Conservation (phyloP, 352 stramenopile species). For the Plasmopara halstedii region DNA sequence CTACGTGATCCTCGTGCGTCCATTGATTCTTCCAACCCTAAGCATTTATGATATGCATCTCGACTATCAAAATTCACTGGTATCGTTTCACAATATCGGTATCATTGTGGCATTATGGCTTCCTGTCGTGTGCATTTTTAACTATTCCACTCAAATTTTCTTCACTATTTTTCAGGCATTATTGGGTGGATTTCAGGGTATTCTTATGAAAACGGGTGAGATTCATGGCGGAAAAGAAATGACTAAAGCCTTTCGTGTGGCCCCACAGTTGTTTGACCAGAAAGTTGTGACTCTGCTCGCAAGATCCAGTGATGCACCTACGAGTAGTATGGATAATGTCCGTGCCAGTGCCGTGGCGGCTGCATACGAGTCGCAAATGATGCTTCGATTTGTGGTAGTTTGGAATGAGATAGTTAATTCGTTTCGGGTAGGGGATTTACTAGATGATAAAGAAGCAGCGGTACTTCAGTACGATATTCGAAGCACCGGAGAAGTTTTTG, state of each 20-base stretch:
- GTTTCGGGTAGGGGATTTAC: constrained; percentile 61
- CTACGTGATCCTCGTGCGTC: constrained; percentile 61
- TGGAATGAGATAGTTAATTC: constrained; percentile 83
- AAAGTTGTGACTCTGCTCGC: constrained; percentile 64
- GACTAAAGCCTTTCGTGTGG: constrained; percentile 67
- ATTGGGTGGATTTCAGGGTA: constrained; percentile 49
- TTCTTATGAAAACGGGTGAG: constrained; percentile 72
- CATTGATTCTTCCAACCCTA: constrained; percentile 55
- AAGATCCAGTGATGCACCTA: constrained; percentile 41
- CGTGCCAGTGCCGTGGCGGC: constrained; percentile 40
- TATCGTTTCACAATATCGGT: constrained; percentile 70
- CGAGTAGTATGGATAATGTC: constrained; percentile 33
- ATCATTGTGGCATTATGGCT: constrained; percentile 61
- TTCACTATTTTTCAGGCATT: constrained; percentile 72
- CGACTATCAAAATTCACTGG: constrained; percentile 56
- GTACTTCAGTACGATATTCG: constrained; percentile 81
- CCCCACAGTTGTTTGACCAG: constrained; percentile 69
- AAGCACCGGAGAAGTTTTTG: constrained; percentile 79
- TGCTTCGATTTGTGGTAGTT: constrained; percentile 73
- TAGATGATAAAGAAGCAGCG: constrained; percentile 72
- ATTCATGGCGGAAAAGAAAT: constrained; percentile 64
- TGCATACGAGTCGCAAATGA: constrained; percentile 74
- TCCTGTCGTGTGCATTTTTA: constrained; percentile 65
- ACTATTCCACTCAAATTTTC: constrained; percentile 78
- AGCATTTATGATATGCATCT: constrained; percentile 69